Percentiles rank a stretch among this genome's conserved stretches.
phyloP scores from a whole-genome alignment of 169 alveolate genomes.

The Cystoisospora suis region DNA sequence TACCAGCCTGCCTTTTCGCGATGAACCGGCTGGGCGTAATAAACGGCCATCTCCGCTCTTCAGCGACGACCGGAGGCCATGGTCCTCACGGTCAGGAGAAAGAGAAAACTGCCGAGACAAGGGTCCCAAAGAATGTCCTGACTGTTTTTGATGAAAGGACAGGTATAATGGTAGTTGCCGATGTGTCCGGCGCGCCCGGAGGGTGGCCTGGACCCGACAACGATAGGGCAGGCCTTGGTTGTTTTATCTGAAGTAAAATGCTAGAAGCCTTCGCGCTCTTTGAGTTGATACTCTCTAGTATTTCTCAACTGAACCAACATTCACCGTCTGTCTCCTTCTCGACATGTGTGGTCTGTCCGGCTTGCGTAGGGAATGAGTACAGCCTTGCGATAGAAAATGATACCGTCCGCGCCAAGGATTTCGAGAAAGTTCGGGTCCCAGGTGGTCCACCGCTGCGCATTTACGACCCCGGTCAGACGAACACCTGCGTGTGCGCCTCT shows the following conservation, averaged over 20 bases:
- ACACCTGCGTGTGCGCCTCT: slow-evolving; percentile 81
- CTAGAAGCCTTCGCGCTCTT: not conserved
- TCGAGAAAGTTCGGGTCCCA: slow-evolving; percentile 73
- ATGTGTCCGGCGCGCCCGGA: not conserved
- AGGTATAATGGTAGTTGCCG: not conserved
- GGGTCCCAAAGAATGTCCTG: not conserved
- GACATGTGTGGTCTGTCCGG: not conserved
- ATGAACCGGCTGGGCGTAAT: slow-evolving; percentile 28
- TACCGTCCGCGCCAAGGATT: slow-evolving; percentile 79
- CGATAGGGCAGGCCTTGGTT: not conserved
- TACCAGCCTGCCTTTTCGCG: not conserved
- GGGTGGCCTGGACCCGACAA: not conserved
- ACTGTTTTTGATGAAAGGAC: slow-evolving; percentile 18
- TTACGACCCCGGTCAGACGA: slow-evolving; percentile 88
- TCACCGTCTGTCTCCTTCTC: not conserved
- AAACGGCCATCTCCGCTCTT: not conserved
- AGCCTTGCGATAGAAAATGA: slow-evolving; percentile 65
- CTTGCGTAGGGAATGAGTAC: slow-evolving; percentile 60
- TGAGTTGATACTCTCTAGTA: not conserved
- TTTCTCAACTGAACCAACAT: not conserved
- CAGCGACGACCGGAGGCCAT: not conserved
- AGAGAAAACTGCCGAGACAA: not conserved
- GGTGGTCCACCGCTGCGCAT: slow-evolving; percentile 75
- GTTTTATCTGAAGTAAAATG: not conserved
- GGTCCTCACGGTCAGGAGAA: not conserved